phyloP scores from a whole-genome alignment of 495 filamentous ascomycete genomes.

The Penicillium bialowiezense region DNA sequence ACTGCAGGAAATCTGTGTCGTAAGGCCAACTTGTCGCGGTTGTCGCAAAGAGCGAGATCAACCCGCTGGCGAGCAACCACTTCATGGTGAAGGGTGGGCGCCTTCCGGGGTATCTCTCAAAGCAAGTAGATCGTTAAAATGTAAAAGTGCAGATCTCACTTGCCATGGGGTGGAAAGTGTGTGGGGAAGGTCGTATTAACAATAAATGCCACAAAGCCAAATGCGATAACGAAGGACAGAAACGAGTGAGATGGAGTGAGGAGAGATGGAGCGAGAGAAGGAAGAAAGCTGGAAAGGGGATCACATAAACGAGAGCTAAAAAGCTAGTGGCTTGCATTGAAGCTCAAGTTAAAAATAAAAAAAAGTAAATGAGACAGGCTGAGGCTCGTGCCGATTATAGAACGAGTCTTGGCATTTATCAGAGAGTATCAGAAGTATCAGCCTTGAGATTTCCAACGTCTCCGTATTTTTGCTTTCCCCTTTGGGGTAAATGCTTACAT shows the following conservation, averaged over 20 bases:
- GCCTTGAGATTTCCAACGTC: background rate
- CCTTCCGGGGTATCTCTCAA: too few relatives aligned
- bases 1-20: slow-evolving; percentile 48
- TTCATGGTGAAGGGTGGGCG: slow-evolving; percentile 20
- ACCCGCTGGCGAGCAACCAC: slow-evolving; percentile 29
- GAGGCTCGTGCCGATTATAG: slow-evolving; percentile 1
- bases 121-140: too few relatives aligned
- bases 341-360: slow-evolving; percentile 11
- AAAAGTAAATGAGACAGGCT: slow-evolving; percentile 4
- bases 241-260: background rate
- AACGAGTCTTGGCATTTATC: background rate
- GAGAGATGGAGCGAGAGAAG: background rate
- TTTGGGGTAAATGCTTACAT: too few relatives aligned
- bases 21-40: slow-evolving; percentile 48
- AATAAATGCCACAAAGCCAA: background rate
- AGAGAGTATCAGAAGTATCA: slow-evolving; percentile 1
- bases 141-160: background rate
- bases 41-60: slow-evolving; percentile 32
- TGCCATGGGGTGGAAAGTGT: background rate
- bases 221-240: background rate
- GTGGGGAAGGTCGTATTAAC: background rate
- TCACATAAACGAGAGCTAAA: slow-evolving; percentile 2
- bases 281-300: background rate
- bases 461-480: background rate
- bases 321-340: slow-evolving; percentile 6